Conservation (phyloP, 1,284 basidiomycete genomes). For the Apiotrichum domesticum region DNA sequence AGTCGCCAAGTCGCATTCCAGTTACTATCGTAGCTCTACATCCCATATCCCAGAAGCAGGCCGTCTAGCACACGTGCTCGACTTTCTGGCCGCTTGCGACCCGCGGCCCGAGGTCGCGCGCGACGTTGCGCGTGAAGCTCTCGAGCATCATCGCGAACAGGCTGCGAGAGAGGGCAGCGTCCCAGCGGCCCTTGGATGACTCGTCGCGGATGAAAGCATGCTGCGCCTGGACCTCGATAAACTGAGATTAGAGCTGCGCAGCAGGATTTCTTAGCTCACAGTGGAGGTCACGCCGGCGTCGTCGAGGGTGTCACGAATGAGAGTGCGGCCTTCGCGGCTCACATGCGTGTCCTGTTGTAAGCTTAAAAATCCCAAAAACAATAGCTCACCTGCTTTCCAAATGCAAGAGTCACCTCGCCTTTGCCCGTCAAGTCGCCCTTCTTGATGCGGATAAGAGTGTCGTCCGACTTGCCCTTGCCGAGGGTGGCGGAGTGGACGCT, state of each 20-base stretch:
- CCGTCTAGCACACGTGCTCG: slow-evolving; percentile 68
- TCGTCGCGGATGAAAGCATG: slow-evolving; percentile 92
- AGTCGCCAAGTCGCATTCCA: too few relatives aligned
- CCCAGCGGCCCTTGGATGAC: slow-evolving; percentile 84
- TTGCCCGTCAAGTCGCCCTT: slow-evolving; percentile 68
- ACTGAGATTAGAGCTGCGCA: slow-evolving; percentile 50
- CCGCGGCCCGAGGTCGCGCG: slow-evolving; percentile 68
- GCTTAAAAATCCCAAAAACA: neutral
- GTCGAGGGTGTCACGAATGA: slow-evolving; percentile 73
- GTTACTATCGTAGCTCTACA: too few relatives aligned
- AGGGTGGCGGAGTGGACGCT: slow-evolving; percentile 72
- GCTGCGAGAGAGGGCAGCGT: slow-evolving; percentile 75
- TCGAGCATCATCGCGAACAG: slow-evolving; percentile 84
- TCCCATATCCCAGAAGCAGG: too few relatives aligned
- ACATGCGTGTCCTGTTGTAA: slow-evolving; percentile 69
- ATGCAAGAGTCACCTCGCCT: slow-evolving; percentile 85
- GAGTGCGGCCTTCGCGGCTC: slow-evolving; percentile 70
- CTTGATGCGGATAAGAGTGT: slow-evolving; percentile 63
- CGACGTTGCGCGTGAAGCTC: slow-evolving; percentile 80
- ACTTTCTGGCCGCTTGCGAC: slow-evolving; percentile 50
- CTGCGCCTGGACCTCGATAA: slow-evolving; percentile 85
- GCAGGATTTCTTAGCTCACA: slow-evolving; percentile 47
- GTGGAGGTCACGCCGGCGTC: slow-evolving; percentile 65
- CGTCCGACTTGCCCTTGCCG: slow-evolving; percentile 71
- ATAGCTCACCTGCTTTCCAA: slow-evolving; percentile 71